Conservation (phyloP, 768 basidiomycete genomes). For the Lactarius vividus region DNA sequence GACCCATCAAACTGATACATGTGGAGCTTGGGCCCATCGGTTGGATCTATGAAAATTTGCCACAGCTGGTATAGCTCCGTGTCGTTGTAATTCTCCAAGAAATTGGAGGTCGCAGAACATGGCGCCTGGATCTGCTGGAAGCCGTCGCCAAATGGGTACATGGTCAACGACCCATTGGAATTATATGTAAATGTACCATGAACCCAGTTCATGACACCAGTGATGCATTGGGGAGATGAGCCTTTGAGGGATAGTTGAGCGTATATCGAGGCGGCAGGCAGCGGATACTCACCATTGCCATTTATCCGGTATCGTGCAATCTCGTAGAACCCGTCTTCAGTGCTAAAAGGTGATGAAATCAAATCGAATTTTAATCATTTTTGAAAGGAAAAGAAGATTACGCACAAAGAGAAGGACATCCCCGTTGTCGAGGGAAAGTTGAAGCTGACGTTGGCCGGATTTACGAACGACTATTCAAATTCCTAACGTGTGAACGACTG, state of each 20-base stretch:
- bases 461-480: slow-evolving; percentile 67
- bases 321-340: slow-evolving; percentile 77
- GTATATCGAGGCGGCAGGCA: neutral
- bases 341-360: slow-evolving; percentile 41
- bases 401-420: slow-evolving; percentile 87
- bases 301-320: slow-evolving; percentile 87
- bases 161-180: slow-evolving; percentile 75
- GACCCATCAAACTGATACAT: slow-evolving; percentile 76
- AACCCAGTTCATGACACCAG: slow-evolving; percentile 83
- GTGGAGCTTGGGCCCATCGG: slow-evolving; percentile 64
- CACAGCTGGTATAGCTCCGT: slow-evolving; percentile 65
- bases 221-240: slow-evolving; percentile 82
- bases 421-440: slow-evolving; percentile 84
- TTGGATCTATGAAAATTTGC: slow-evolving; percentile 70
- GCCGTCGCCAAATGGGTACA: slow-evolving; percentile 79
- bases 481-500: slow-evolving; percentile 3
- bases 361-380: neutral
- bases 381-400: slow-evolving; percentile 13
- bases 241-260: slow-evolving; percentile 42
- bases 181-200: slow-evolving; percentile 75
- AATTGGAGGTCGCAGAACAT: slow-evolving; percentile 84
- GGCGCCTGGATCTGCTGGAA: slow-evolving; percentile 94
- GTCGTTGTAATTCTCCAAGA: slow-evolving; percentile 79
- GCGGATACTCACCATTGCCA: slow-evolving; percentile 66
- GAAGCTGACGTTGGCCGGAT: slow-evolving; percentile 80